These are phyloP conservation scores for Brassica incana DNA, from an alignment of 345 rosid species.

Conservation along the genomic window DNA sequence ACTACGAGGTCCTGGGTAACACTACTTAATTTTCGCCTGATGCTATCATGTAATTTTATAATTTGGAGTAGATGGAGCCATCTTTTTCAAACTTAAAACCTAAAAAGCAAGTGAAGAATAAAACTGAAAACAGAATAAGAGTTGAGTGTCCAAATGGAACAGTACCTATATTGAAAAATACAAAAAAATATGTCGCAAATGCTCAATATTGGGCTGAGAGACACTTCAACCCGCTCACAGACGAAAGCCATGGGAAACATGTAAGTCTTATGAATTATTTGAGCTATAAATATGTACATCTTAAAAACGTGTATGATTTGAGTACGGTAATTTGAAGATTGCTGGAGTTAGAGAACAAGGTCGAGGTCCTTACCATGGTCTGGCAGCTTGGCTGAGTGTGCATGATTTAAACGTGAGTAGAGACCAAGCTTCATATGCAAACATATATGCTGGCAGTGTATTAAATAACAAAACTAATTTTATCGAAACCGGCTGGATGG, in stretches of 20 bases:
- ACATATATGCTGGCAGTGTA: background rate
- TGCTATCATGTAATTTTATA: background rate
- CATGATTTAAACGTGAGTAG: background rate
- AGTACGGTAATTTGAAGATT: background rate
- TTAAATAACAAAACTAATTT: background rate
- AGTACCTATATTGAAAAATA: background rate
- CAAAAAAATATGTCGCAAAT: slow-evolving; percentile 1
- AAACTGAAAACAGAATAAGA: background rate
- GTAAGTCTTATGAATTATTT: background rate
- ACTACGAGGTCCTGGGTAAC: too few relatives aligned
- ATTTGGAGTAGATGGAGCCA: slow-evolving; percentile 7
- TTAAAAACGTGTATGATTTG: background rate
- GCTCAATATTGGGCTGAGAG: background rate
- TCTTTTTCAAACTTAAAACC: slow-evolving; percentile 5
- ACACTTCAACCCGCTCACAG: background rate
- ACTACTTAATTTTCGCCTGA: background rate
- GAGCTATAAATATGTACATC: background rate
- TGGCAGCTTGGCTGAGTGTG: background rate
- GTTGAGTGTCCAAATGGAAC: slow-evolving; percentile 7
- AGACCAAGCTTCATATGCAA: slow-evolving; percentile 1
- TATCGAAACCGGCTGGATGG: slow-evolving; percentile 30
- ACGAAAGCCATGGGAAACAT: background rate
- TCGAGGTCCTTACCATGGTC: background rate
- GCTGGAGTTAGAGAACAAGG: slow-evolving; percentile 7
- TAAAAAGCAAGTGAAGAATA: background rate